Base-by-base conservation (phyloP, 2,329 filamentous ascomycete species). In the Xylariaceae sp. region DNA sequence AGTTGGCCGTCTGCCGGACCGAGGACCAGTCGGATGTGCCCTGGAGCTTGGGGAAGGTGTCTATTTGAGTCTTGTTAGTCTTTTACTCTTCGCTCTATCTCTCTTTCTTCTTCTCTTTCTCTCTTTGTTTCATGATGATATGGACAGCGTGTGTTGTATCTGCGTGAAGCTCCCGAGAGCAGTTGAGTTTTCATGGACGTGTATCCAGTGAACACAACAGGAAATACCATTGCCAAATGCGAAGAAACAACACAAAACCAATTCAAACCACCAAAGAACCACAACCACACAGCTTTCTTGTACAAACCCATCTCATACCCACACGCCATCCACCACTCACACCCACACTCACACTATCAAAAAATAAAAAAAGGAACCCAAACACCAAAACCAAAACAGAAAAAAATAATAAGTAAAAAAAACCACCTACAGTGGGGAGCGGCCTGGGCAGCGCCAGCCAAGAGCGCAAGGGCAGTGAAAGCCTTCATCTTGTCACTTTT, bases 1-100 rank as follows among this genome's bases (percentile, higher is more conserved):
- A 66, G 56, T 70, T 69, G 37, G 64, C 61, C 24, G 67, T 68
- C 50, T 62, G 36, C 30, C 67, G 63, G 31, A 69, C 58, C 6
- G 53, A 57, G 4, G 52, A 50, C 57, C 57, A 60, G 21, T 51
- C 53, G 12, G 51, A 19, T 8, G 55, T 57, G 29, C 56, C 55
- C 3, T 44, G 35, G 9, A 60, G 47, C 19, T 58, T 53, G 16
- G 57, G 57, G 40, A 60, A 59, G 6, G 57, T 60, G 38, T 60
- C 56, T 59, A 12, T 14, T 14, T 3, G 9, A 24, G 21, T 17
- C 21, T 2, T 12, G 26, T 27, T 27, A 34, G 23, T 19, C 11
- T 24, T 7, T 24, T 24, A 24, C 11, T 6, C 11, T 24, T 24
- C 11, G 21, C 21, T 24, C 21, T 24, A 11, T 24, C 21, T 24